Conservation (phyloP, 192 early-diverging fungal genomes). For the Obelidium mucronatum region DNA sequence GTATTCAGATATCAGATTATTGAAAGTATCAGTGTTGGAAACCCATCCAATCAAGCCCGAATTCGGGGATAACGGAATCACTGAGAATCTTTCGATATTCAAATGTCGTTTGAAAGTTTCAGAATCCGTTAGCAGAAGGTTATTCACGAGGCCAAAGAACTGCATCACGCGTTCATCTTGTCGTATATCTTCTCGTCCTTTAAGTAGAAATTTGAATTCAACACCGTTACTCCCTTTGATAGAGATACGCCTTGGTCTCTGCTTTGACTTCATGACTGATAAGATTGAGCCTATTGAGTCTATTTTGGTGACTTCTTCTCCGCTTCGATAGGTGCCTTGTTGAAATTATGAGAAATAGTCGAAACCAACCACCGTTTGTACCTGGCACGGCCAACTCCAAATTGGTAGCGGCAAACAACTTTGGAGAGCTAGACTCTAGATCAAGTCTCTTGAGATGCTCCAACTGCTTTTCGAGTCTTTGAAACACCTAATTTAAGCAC, state of each 20-base stretch:
- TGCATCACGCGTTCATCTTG: constrained; percentile 96
- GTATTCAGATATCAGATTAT: constrained; percentile 76
- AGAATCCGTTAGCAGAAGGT: constrained; percentile 69
- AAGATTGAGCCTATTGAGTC: constrained; percentile 70
- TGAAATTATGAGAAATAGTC: neutral
- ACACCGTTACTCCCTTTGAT: constrained; percentile 81
- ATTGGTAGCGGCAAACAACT: constrained; percentile 68
- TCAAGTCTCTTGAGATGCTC: constrained; percentile 70
- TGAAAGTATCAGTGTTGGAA: constrained; percentile 78
- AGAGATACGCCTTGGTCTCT: constrained; percentile 76
- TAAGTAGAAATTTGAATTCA: constrained; percentile 83
- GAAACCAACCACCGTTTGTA: neutral
- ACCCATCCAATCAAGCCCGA: constrained; percentile 88
- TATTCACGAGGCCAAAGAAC: constrained; percentile 88
- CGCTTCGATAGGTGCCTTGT: constrained; percentile 69
- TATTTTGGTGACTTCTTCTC: constrained; percentile 77
- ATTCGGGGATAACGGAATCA: constrained; percentile 84
- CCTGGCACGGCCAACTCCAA: constrained; percentile 81
- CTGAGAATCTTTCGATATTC: constrained; percentile 79
- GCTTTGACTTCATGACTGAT: constrained; percentile 78
- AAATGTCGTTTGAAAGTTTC: constrained; percentile 84
- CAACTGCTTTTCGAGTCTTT: constrained; percentile 70
- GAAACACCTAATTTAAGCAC: constrained; percentile 47
- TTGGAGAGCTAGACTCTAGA: constrained; percentile 79
- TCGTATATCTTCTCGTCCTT: constrained; percentile 88